Conservation (phyloP, 805 yeast genomes). For the Sugiyamaella floridensis region DNA sequence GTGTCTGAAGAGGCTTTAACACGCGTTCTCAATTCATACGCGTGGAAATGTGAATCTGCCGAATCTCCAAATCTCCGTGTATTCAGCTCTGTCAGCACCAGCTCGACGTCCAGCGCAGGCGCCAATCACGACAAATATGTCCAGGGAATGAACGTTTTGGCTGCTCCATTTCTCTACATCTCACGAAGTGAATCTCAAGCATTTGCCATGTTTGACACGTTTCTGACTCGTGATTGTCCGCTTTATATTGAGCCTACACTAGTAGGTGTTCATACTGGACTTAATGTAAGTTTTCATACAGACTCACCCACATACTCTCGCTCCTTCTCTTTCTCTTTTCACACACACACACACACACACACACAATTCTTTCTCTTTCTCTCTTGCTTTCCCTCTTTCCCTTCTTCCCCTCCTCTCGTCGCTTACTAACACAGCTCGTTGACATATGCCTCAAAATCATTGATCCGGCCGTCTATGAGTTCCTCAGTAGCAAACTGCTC, state of each 20-base stretch:
- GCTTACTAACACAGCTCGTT: constrained; percentile 40
- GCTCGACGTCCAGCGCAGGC: constrained; percentile 13
- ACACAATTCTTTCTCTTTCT: too few relatives aligned
- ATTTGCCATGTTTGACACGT: constrained; percentile 57
- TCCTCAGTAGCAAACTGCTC: constrained; percentile 54
- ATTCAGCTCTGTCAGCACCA: background rate
- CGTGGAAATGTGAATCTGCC: constrained; percentile 30
- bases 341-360: too few relatives aligned
- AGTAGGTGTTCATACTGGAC: constrained; percentile 76
- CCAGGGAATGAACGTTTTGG: constrained; percentile 85
- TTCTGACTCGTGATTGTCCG: constrained; percentile 63
- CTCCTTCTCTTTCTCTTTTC: too few relatives aligned
- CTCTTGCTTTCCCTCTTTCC: too few relatives aligned
- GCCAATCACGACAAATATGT: constrained; percentile 48
- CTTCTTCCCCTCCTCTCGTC: background rate
- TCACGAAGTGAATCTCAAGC: constrained; percentile 82
- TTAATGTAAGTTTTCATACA: constrained; percentile 24
- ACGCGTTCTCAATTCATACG: constrained; percentile 66
- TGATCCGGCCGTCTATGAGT: constrained; percentile 62
- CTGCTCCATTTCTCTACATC: constrained; percentile 76
- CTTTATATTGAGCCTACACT: constrained; percentile 69
- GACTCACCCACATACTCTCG: too few relatives aligned
- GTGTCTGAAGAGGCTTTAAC: constrained; percentile 67
- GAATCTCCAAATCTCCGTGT: background rate
- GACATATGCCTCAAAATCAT: constrained; percentile 64